Evolutionary conservation across 768 basidiomycete species (phyloP), one percentile per base, ranked within the genome.

Genomic region (Tulasnella sp.): DNA sequence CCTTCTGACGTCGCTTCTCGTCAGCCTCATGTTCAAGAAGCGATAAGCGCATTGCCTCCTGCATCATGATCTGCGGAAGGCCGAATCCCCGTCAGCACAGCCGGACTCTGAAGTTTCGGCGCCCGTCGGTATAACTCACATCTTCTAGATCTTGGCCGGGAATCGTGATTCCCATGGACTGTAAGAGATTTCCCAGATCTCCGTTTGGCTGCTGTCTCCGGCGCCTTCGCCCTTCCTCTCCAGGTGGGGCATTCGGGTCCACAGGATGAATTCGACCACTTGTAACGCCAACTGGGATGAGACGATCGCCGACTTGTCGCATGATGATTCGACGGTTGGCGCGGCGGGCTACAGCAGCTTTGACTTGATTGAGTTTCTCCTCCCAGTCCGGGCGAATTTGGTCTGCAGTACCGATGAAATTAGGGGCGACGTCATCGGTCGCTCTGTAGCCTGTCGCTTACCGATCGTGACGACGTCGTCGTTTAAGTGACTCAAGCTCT

Each of bases 331-430:
- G 86, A 77, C 97, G 85, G 78, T 96, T 95, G 9, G 97, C 97
- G 34, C 95, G 89, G 73, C 97, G 87, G n/a, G 93, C 88, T 40
- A 94, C 95, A n/a, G 93, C 90, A 37, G 97, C 96, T 72, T 92
- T 90, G 59, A 98, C 94, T 41, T 94, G 89, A 63, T 93, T 94
- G 42, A 98, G 81, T 80, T 98, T 98, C 52, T 89, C 87, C 82
- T 98, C 95, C 97, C 97, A 98, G 79, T 98, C 96, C 1, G 97
- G 96, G 69, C 95, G 90, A 73, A 98, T 95, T 81, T 94, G 90
- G 82, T 99, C 97, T 96, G 75, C 69, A 29, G 6, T 11, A 39
- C 16, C 7, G 29, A 47, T 17, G 42, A 34, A 68, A 14, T 22
- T 32, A 41, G 36, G 12, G 14, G 12, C n/a, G 39, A 65, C 34